phyloP scores from a whole-genome alignment of 2,329 filamentous ascomycete genomes.

The Aspergillus uvarum region DNA sequence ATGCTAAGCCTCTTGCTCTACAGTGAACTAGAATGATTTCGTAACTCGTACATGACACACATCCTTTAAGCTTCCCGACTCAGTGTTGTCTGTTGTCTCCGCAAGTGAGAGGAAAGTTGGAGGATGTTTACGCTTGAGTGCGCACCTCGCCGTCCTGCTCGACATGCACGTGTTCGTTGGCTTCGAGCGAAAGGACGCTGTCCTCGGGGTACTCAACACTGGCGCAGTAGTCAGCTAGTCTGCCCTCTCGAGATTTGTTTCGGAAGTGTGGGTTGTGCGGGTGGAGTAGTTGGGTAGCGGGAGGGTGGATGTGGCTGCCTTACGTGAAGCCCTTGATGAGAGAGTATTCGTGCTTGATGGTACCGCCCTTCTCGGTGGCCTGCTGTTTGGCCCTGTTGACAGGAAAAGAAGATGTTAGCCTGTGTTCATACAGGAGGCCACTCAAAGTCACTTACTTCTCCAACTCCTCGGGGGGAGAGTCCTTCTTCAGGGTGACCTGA shows the following conservation, averaged over 20 bases:
- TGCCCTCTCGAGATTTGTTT: conserved; percentile 54
- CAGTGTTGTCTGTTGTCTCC: not conserved
- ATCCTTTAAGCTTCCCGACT: not conserved
- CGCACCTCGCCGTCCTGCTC: conserved; percentile 71
- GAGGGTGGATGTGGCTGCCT: conserved; percentile 37
- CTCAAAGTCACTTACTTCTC: conserved; percentile 55
- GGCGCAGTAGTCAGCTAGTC: not conserved
- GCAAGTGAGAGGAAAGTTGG: not conserved
- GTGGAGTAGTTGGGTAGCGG: not conserved
- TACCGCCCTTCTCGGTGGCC: conserved; percentile 72
- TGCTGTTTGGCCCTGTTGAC: conserved; percentile 69
- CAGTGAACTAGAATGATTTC: conserved; percentile 12
- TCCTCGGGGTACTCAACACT: conserved; percentile 74
- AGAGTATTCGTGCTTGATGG: conserved; percentile 78
- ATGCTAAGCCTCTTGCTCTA: conserved; percentile 4
- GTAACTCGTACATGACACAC: conserved; percentile 21
- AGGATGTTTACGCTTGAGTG: conserved; percentile 60
- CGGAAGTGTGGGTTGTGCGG: conserved; percentile 39
- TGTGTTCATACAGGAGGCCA: too few species aligned
- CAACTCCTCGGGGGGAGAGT: conserved; percentile 65
- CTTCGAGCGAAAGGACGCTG: conserved; percentile 63
- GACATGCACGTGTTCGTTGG: conserved; percentile 72
- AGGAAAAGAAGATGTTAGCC: conserved; percentile 15
- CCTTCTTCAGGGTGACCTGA: conserved; percentile 77
- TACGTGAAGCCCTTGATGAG: conserved; percentile 94